Conservation (phyloP, 2,329 filamentous ascomycete species). For the Didymella pomorum region DNA sequence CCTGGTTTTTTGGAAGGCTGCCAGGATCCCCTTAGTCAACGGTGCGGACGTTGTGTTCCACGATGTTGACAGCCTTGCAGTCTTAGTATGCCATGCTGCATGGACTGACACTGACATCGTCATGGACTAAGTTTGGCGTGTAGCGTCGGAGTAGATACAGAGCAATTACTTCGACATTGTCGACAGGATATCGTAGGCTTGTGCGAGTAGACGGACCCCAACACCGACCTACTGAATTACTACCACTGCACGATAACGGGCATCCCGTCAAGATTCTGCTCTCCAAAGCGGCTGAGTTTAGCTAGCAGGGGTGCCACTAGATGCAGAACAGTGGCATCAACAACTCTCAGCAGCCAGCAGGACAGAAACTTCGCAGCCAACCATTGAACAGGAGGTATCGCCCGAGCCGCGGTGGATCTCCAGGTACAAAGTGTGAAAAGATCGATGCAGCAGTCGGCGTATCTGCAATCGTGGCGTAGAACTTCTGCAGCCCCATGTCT, state of each 20-base stretch:
- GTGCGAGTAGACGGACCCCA: background rate
- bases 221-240: background rate
- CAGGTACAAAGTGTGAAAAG: background rate
- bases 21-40: background rate
- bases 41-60: background rate
- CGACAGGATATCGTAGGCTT: background rate
- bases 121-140: background rate
- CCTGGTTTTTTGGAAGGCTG: background rate
- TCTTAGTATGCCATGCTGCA: background rate
- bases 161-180: background rate
- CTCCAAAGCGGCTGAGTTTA: background rate
- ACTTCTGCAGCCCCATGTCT: constrained; percentile 11
- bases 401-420: constrained; percentile 4
- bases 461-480: constrained; percentile 7
- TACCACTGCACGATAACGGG: constrained; percentile 1
- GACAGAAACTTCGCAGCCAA: background rate
- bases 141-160: background rate
- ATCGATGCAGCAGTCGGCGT: background rate
- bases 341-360: background rate
- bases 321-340: background rate
- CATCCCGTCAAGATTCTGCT: background rate
- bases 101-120: background rate
- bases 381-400: background rate
- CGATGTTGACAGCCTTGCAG: background rate
- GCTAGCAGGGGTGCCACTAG: background rate